Evolutionary conservation across 2,329 filamentous ascomycete genomes (phyloP).

Genomic region (Fusarium falciforme): DNA sequence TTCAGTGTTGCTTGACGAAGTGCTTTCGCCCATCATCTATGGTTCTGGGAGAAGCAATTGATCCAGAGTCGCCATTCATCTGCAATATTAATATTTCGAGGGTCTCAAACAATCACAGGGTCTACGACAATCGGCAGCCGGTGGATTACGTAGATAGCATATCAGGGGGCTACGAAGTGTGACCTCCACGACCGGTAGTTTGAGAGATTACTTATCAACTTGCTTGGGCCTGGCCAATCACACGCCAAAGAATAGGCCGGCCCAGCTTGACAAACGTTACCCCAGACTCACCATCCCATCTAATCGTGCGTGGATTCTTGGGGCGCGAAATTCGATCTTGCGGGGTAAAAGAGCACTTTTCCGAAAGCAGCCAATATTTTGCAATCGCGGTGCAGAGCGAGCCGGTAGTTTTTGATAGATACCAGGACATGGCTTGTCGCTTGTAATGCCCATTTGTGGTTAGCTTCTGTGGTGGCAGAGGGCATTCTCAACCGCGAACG

Average conservation of each 20-base stretch:
- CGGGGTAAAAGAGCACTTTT: background rate
- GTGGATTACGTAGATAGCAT: background rate
- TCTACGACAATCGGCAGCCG: background rate
- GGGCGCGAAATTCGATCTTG: background rate
- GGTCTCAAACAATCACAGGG: background rate
- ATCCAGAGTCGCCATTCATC: background rate
- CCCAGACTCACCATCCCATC: background rate
- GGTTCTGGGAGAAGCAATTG: background rate
- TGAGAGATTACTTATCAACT: background rate
- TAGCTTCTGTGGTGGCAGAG: background rate
- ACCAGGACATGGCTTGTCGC: background rate
- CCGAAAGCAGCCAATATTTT: background rate
- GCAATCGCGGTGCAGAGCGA: background rate
- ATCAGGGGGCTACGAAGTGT: background rate
- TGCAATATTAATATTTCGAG: background rate
- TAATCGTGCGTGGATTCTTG: background rate
- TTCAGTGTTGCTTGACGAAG: background rate
- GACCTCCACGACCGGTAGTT: background rate
- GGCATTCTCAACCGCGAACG: background rate
- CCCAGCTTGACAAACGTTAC: background rate
- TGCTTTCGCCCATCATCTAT: background rate
- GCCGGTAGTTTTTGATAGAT: background rate
- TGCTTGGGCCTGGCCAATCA: background rate
- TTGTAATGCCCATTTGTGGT: background rate
- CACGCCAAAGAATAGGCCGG: background rate